Evolutionary conservation across 257 asterid genomes (phyloP).

Genomic region (Jaltomata sinuosa): DNA sequence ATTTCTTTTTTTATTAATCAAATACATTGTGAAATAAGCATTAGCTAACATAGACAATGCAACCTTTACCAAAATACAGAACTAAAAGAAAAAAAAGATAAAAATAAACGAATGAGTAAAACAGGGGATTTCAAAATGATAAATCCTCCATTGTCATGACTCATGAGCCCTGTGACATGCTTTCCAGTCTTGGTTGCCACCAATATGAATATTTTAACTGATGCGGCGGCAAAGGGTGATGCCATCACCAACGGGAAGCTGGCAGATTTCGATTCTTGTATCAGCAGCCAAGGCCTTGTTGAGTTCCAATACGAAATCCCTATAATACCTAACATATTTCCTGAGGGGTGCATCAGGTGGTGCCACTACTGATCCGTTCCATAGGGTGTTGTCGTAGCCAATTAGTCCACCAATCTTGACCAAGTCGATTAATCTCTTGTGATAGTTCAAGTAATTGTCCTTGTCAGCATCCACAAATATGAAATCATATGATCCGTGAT

Average conservation of each 20-base stretch:
- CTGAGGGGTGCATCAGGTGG: conserved; percentile 34
- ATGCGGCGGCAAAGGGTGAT: conserved; percentile 55
- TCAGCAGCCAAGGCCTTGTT: conserved; percentile 45
- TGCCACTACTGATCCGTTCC: conserved; percentile 43
- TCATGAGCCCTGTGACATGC: neutral
- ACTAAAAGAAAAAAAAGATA: neutral
- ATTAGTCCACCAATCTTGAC: conserved; percentile 54
- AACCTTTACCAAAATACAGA: neutral
- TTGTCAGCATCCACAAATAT: conserved; percentile 73
- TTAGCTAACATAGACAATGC: neutral
- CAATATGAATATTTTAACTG: neutral
- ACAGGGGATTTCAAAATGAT: neutral
- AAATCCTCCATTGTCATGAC: neutral
- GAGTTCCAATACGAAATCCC: conserved; percentile 23
- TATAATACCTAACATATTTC: conserved; percentile 16
- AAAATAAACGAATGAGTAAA: neutral
- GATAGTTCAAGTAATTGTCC: conserved; percentile 50
- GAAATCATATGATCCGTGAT: conserved; percentile 44
- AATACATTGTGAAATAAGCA: neutral
- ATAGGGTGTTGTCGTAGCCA: conserved; percentile 57
- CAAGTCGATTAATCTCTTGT: conserved; percentile 34
- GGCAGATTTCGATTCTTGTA: conserved; percentile 44
- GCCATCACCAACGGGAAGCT: conserved; percentile 60
- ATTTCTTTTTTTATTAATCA: neutral
- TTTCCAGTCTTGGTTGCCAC: neutral